A percentile compares a stretch with the other conserved stretches of the same genome.
Conservation (phyloP, 805 yeast genomes). For the Ogataea sp. region DNA sequence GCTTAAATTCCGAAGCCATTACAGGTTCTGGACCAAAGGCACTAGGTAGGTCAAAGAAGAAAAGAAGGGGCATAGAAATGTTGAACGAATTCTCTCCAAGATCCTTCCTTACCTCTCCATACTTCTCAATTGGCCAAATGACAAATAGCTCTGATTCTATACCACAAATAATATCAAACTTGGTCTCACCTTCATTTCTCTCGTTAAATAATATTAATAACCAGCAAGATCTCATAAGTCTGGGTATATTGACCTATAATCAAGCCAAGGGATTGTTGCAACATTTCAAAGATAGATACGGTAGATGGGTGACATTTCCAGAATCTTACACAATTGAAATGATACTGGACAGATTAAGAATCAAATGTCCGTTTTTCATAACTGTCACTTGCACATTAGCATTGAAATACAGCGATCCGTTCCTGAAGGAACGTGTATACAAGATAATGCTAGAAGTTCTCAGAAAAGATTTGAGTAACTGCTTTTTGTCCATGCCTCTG, state of each 20-base stretch:
- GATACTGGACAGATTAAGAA: conserved; percentile 40
- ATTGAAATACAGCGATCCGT: conserved; percentile 39
- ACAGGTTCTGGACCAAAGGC: no score
- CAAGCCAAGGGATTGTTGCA: conserved; percentile 45
- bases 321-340: conserved; percentile 37
- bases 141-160: conserved; percentile 20
- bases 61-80: background rate
- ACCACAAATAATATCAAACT: conserved; percentile 8
- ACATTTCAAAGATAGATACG: conserved; percentile 58
- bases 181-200: conserved; percentile 4
- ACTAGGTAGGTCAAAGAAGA: no score
- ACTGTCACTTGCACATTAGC: conserved; percentile 61
- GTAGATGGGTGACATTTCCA: conserved; percentile 74
- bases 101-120: conserved; percentile 36
- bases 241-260: conserved; percentile 37
- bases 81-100: conserved; percentile 8
- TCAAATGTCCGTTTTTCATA: conserved; percentile 52
- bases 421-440: conserved; percentile 33
- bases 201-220: background rate
- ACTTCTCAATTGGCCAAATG: conserved; percentile 29
- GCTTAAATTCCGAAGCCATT: no score
- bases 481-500: conserved; percentile 34
- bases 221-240: conserved; percentile 38
- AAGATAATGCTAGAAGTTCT: conserved; percentile 37
- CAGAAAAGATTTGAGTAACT: conserved; percentile 37